Base-by-base conservation (phyloP, 371 early-diverging fungal species). In the Mortierella polycephala region DNA sequence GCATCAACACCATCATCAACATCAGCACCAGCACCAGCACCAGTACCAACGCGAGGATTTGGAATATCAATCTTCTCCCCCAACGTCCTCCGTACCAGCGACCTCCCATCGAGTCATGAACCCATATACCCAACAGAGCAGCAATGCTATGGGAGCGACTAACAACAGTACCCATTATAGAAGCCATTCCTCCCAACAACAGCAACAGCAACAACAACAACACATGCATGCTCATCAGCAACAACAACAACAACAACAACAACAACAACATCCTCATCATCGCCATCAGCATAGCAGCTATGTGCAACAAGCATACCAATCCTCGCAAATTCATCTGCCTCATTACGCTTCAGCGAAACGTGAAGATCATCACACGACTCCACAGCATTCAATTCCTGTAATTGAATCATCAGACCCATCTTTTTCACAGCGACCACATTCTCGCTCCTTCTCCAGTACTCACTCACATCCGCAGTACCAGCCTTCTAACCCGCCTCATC, bases 391-490 rank as follows among this genome's bases (percentile, higher is more conserved):
- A 0, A 49, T 57, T n/a, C 63, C 69, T 5, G 20, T 47, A 20
- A 44, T 61, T n/a, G 56, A 62, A 18, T 40, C 62, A 8, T 57
- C 69, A 23, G 69, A 69, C 41, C 63, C 63, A 7, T 62, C 69
- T 6, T 69, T 57, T 16, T 42, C 62, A 1, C 62, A 62, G n/a
- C 56, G 69, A 7, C 69, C 69, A 12, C 63, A 69, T 41, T 21
- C 69, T 7, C 62, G 62, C 16, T 69, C 69, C 40, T 62, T 62
- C 44, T 69, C 62, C 21, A 42, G 62, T 42, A 30, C 57, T 39
- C 42, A 47, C 23, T 51, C 51, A 23, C 57, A 23, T 2, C 11
- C 50, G 2, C 51, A 67, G 20, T 60, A 41, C 6, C 56, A 56
- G 21, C 45, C 60, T 30, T 30, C 30, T 30, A 30, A 30, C 4